Conservation (phyloP, 2,329 filamentous ascomycete genomes). For the Tolypocladium tundrense region DNA sequence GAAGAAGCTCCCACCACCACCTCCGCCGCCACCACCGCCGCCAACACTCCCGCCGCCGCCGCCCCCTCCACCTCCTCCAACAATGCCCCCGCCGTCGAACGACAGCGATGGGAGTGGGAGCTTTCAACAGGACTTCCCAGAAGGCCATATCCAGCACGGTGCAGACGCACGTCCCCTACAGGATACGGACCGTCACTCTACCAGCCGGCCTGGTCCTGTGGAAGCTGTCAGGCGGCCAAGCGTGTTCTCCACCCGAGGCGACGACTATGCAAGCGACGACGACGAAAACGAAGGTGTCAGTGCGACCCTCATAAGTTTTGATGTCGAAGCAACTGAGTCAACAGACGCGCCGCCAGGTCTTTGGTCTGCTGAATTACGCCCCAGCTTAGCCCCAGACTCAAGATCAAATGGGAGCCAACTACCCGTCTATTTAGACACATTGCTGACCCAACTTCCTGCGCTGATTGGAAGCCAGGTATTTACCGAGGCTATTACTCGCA, state of each 20-base stretch:
- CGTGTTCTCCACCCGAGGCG: slow-evolving; percentile 35
- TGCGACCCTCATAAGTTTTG: slow-evolving; percentile 49
- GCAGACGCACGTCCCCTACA: slow-evolving; percentile 10
- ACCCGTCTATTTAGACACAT: slow-evolving; percentile 34
- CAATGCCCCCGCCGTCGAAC: background rate
- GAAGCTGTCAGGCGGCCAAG: slow-evolving; percentile 31
- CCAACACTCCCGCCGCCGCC: slow-evolving; percentile 9
- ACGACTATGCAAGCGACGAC: slow-evolving; percentile 46
- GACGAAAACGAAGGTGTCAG: slow-evolving; percentile 45
- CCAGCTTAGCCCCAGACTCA: slow-evolving; percentile 29
- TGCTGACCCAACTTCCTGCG: slow-evolving; percentile 40
- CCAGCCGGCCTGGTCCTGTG: slow-evolving; percentile 14
- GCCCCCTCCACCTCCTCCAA: background rate
- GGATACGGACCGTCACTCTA: slow-evolving; percentile 19
- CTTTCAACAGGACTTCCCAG: background rate
- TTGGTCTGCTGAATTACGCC: slow-evolving; percentile 50
- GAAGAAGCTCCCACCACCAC: slow-evolving; percentile 10
- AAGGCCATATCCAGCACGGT: background rate
- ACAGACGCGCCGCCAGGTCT: slow-evolving; percentile 39
- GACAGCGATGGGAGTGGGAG: background rate
- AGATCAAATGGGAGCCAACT: slow-evolving; percentile 11
- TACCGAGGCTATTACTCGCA: slow-evolving; percentile 28
- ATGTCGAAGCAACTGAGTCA: slow-evolving; percentile 47
- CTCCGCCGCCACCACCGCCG: slow-evolving; percentile 7
- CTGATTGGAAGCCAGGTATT: slow-evolving; percentile 37